phyloP scores from a whole-genome alignment of 1,284 basidiomycete genomes.

The Irpex sp. region DNA sequence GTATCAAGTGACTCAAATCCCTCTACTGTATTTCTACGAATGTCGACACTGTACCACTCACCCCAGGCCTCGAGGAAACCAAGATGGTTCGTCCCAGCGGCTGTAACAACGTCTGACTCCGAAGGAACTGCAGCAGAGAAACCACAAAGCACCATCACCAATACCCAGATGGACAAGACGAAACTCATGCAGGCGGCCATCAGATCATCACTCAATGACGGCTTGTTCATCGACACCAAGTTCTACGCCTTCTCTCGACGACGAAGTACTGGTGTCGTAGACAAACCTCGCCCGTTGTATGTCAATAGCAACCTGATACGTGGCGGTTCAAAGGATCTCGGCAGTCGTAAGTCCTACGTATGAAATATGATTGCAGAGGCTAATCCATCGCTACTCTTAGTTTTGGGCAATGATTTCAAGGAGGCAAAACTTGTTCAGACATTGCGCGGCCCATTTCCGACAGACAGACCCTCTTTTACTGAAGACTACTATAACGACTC shows the following conservation, averaged over 20 bases:
- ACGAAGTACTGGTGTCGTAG: background rate
- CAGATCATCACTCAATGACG: background rate
- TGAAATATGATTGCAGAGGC: background rate
- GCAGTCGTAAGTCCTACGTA: background rate
- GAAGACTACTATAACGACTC: constrained; percentile 13
- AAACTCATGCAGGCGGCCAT: constrained; percentile 3
- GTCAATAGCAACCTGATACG: background rate
- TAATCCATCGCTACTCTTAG: background rate
- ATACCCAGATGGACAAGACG: background rate
- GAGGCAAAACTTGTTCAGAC: background rate
- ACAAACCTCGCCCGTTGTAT: constrained; percentile 3
- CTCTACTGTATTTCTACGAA: too few species aligned
- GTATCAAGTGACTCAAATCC: too few species aligned
- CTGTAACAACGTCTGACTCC: too few species aligned
- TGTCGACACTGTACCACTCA: too few species aligned
- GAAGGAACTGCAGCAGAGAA: too few species aligned
- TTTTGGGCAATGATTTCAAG: background rate
- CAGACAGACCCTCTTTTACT: background rate
- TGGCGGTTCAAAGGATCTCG: constrained; percentile 1
- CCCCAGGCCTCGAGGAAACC: too few species aligned
- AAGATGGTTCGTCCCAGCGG: too few species aligned
- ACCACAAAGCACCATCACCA: background rate
- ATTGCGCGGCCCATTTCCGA: background rate
- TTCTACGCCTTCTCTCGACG: constrained; percentile 16
- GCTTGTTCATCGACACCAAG: constrained; percentile 14